Percentiles rank a stretch among this genome's conserved stretches.
Evolutionary conservation across 108 stramenopile genomes (phyloP).

Genomic region (Skeletonema grethae): DNA sequence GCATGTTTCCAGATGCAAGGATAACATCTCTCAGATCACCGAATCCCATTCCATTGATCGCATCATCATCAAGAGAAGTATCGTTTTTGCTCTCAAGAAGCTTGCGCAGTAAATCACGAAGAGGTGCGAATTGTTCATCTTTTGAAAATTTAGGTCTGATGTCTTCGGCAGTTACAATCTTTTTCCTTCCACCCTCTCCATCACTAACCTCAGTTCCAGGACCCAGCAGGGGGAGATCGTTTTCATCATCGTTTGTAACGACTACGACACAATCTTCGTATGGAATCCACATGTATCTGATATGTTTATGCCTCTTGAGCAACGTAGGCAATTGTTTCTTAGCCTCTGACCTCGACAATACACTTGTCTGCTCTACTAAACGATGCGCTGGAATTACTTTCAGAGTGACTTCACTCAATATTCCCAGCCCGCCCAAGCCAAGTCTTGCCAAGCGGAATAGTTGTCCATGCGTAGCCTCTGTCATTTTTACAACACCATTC

Average conservation of each 20-base stretch:
- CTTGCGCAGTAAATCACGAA: conserved; percentile 60
- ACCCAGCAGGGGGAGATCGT: conserved; percentile 43
- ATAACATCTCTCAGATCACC: conserved; percentile 94
- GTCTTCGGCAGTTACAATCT: conserved; percentile 45
- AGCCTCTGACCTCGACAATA: conserved; percentile 82
- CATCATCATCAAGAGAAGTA: conserved; percentile 50
- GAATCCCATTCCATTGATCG: conserved; percentile 81
- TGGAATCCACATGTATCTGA: conserved; percentile 99
- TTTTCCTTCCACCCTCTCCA: conserved; percentile 41
- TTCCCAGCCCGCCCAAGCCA: conserved; percentile 94
- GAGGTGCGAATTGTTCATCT: conserved; percentile 60
- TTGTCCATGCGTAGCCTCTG: conserved; percentile 56
- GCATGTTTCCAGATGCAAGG: conserved; percentile 76
- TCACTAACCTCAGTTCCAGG: conserved; percentile 34
- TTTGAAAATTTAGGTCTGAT: conserved; percentile 31
- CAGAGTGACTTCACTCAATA: conserved; percentile 92
- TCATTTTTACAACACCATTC: conserved; percentile 76
- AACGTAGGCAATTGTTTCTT: conserved; percentile 61
- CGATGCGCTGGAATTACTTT: conserved; percentile 89
- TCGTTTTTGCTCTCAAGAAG: conserved; percentile 45
- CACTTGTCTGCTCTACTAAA: conserved; percentile 90
- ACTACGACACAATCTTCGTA: conserved; percentile 95
- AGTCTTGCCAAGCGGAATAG: conserved; percentile 88
- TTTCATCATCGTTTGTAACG: conserved; percentile 90
- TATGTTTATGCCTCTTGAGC: conserved; percentile 80